Percentiles rank a stretch among this genome's conserved stretches.
phyloP scores from a whole-genome alignment of 1,139 yeast species.

The Suhomyces anneliseae region DNA sequence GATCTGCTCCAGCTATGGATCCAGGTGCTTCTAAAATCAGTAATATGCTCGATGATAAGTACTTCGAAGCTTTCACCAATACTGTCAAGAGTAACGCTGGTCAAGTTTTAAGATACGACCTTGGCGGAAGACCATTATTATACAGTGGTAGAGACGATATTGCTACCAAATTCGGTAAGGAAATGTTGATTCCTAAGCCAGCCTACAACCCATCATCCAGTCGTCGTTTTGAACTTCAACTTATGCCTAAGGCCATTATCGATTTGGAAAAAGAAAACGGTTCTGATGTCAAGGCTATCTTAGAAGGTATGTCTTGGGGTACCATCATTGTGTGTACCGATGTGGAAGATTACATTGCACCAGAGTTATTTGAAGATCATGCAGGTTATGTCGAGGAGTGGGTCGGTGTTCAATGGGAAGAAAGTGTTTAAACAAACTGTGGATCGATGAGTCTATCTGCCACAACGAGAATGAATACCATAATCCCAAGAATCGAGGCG shows the following conservation, averaged over 20 bases:
- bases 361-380: constrained; percentile 51
- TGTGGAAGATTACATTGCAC: constrained; percentile 64
- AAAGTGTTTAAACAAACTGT: constrained; percentile 29
- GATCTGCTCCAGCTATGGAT: constrained; percentile 22
- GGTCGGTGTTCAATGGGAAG: constrained; percentile 97
- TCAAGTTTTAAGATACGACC: constrained; percentile 82
- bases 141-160: constrained; percentile 65
- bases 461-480: too few relatives aligned
- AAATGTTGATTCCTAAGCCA: constrained; percentile 44
- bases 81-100: constrained; percentile 76
- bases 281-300: constrained; percentile 40
- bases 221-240: constrained; percentile 78
- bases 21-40: constrained; percentile 47
- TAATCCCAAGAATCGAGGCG: too few relatives aligned
- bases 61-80: constrained; percentile 75
- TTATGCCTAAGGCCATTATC: constrained; percentile 91
- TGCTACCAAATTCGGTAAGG: constrained; percentile 39
- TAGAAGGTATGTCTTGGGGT: constrained; percentile 97
- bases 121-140: constrained; percentile 71
- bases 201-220: constrained; percentile 60
- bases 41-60: constrained; percentile 66
- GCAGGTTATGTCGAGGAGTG: constrained; percentile 85
- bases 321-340: constrained; percentile 86
- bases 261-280: constrained; percentile 61
- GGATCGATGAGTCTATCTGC: too few relatives aligned